phyloP scores from a whole-genome alignment of 2,329 filamentous ascomycete genomes.

The Aciculosporium take region DNA sequence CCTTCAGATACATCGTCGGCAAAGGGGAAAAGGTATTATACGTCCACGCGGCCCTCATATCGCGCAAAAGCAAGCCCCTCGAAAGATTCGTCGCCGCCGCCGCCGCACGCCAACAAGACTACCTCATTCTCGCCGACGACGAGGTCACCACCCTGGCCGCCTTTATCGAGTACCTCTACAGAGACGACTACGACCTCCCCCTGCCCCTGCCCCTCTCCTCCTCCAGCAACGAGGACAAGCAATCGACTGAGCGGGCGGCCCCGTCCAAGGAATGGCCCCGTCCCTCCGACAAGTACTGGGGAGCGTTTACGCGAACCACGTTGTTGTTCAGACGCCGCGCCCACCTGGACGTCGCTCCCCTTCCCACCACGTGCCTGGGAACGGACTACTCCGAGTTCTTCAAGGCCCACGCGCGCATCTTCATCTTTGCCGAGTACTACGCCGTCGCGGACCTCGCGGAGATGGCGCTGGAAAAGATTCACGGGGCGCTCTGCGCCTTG shows the following conservation, averaged over 20 bases:
- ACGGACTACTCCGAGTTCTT: background rate
- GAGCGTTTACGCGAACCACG: no score
- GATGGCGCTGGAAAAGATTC: background rate
- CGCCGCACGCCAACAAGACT: background rate
- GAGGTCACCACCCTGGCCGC: background rate
- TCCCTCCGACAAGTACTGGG: background rate
- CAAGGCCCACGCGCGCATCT: background rate
- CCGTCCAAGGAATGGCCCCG: background rate
- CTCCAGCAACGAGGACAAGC: background rate
- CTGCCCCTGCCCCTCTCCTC: no score
- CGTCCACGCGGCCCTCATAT: background rate
- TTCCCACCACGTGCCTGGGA: no score
- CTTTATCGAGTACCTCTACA: background rate
- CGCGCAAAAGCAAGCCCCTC: background rate
- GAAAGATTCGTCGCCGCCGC: background rate
- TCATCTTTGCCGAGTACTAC: background rate
- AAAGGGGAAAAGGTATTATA: background rate
- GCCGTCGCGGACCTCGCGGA: background rate
- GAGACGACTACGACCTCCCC: background rate
- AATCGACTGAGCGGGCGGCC: rapidly evolving
- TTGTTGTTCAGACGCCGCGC: no score
- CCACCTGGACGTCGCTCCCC: no score
- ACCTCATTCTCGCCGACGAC: background rate
- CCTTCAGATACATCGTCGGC: background rate
- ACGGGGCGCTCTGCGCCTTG: background rate